phyloP scores from a whole-genome alignment of 768 basidiomycete species.

The Scleroderma bovista region DNA sequence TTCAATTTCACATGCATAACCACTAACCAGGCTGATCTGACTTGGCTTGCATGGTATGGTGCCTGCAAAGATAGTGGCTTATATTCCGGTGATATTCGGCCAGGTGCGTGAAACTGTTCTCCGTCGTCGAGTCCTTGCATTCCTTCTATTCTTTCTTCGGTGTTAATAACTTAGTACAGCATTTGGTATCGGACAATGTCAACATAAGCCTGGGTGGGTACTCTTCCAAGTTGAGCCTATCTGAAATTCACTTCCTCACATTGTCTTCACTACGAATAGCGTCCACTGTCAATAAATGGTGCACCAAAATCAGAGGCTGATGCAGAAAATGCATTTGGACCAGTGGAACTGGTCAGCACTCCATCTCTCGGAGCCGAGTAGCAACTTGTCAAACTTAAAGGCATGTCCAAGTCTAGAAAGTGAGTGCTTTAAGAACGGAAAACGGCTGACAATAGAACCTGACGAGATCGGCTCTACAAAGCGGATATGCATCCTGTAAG shows the following conservation, averaged over 20 bases:
- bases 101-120: no score
- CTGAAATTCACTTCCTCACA: no score
- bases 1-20: no score
- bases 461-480: conserved; percentile 64
- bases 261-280: conserved; percentile 43
- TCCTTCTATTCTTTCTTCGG: no score
- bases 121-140: no score
- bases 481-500: conserved; percentile 56
- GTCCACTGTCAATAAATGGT: conserved; percentile 26
- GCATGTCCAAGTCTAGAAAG: conserved; percentile 68
- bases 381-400: conserved; percentile 72
- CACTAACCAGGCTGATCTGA: no score
- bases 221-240: background rate
- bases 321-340: conserved; percentile 30
- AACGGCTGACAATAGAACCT: conserved; percentile 63
- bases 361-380: conserved; percentile 91
- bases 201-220: conserved; percentile 45
- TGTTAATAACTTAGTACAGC: conserved; percentile 77
- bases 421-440: conserved; percentile 49
- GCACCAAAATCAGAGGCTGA: conserved; percentile 36
- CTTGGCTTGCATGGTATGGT: no score
- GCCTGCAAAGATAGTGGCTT: no score
- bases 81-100: no score
- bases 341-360: conserved; percentile 87
- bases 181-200: conserved; percentile 37